Evolutionary conservation across 345 rosid genomes (phyloP).

Genomic region (Euphorbia tirucalli): DNA sequence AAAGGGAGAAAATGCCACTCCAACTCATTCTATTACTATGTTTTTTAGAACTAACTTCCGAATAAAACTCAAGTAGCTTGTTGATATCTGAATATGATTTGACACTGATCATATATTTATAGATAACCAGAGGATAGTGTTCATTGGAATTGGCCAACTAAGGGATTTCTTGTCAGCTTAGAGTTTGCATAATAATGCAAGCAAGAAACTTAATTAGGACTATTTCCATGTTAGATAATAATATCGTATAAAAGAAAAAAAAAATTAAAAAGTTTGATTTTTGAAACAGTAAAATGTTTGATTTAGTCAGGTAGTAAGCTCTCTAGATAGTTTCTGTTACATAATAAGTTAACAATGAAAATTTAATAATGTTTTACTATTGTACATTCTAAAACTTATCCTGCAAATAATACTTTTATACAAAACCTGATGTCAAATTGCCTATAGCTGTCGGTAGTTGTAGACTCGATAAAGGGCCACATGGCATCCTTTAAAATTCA

Average conservation of each 20-base stretch:
- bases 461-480: too few species aligned
- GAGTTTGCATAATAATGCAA: not conserved
- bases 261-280: not conserved
- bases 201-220: not conserved
- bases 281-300: not conserved
- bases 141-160: not conserved
- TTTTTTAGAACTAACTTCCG: too few species aligned
- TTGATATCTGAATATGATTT: not conserved
- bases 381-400: too few species aligned
- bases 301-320: constrained; percentile 7
- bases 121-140: not conserved
- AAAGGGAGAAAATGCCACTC: constrained; percentile 2
- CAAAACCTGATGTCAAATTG: too few species aligned
- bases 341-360: too few species aligned
- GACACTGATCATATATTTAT: not conserved
- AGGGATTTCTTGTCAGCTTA: not conserved
- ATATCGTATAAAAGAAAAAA: too few species aligned
- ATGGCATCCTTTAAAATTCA: too few species aligned
- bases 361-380: too few species aligned
- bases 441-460: too few species aligned
- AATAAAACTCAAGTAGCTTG: not conserved
- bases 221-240: not conserved
- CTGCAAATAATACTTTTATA: too few species aligned
- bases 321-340: not conserved
- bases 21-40: constrained; percentile 22